Evolutionary conservation across 768 basidiomycete species (phyloP), one percentile per base, ranked within the genome.

Genomic region (Amanita thiersii): DNA sequence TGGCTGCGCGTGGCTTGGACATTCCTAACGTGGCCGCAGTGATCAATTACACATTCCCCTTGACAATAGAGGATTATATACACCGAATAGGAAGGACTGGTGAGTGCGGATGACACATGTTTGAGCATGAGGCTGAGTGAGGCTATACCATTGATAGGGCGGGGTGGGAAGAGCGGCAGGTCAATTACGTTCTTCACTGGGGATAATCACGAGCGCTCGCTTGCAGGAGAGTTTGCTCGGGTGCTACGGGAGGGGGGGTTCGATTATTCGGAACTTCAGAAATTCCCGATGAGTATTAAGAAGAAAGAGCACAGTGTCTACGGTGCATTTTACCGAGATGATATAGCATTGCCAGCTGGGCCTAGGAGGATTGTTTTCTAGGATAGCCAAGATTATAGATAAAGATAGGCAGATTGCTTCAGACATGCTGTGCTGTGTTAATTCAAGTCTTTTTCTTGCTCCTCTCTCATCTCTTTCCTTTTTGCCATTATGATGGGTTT

Each of bases 151-250:
- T 9, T 14, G 15, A 52, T 61, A 77, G 91, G 94, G 7, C 86
- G 94, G 40, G 94, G 86, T 26, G 93, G 93, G 8, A 80, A 83
- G 56, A 77, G 67, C 28, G 94, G 94, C 42, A 89, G 88, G 59
- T 86, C 89, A 15, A 82, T 96, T 52, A 98, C 94, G 15, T 97
- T 96, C 69, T 98, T 97, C 65, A 97, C 94, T 1, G 93, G 93
- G 4, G 87, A 89, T 40, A 62, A 55, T 64, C 79, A 96, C 60
- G 92, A 96, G 63, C 70, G 77, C 37, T 72, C 80, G 15, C 69
- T 96, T 2, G 93, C 96, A 5, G 96, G 96, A 5, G 94, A 97
- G 59, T 75, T 97, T 43, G 91, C 90, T 50, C 75, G 87, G 5
- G 89, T 99, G 29, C 70, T 98, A 41, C 67, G 83, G 39, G 96